These are phyloP conservation scores for Hypomontagnella monticulosa DNA, from an alignment of 495 filamentous ascomycete genomes.

Conservation along the genomic window DNA sequence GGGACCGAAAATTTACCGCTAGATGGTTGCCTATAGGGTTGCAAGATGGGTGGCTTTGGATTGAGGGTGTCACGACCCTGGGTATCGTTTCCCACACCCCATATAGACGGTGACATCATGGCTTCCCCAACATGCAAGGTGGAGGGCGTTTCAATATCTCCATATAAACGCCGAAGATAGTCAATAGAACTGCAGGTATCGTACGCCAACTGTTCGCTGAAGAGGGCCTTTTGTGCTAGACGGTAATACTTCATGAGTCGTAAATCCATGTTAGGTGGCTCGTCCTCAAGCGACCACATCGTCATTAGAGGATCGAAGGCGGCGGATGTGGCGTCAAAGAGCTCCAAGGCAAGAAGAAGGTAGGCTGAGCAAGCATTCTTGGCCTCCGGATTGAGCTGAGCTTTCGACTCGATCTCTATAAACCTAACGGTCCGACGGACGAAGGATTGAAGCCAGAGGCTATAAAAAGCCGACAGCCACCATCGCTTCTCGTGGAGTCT, in stretches of 20 bases:
- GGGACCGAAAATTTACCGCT: slow-evolving; percentile 20
- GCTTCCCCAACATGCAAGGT: background rate
- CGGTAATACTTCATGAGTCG: slow-evolving; percentile 42
- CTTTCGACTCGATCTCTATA: slow-evolving; percentile 17
- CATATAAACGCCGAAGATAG: slow-evolving; percentile 23
- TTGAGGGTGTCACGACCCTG: background rate
- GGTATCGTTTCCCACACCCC: background rate
- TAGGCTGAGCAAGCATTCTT: slow-evolving; percentile 19
- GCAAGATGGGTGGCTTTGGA: background rate
- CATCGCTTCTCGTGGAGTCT: slow-evolving; percentile 39
- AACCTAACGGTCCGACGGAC: slow-evolving; percentile 38
- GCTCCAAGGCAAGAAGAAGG: slow-evolving; percentile 30
- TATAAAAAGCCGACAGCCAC: slow-evolving; percentile 43
- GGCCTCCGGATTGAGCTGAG: slow-evolving; percentile 6
- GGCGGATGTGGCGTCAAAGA: slow-evolving; percentile 36
- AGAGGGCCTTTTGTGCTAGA: slow-evolving; percentile 32
- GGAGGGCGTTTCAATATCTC: slow-evolving; percentile 9
- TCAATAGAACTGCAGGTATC: slow-evolving; percentile 17
- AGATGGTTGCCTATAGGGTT: slow-evolving; percentile 5
- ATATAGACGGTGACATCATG: background rate
- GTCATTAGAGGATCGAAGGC: slow-evolving; percentile 38
- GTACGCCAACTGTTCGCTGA: slow-evolving; percentile 14
- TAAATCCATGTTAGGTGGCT: slow-evolving; percentile 37
- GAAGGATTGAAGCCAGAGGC: slow-evolving; percentile 42
- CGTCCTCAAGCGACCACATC: slow-evolving; percentile 41